phyloP scores from a whole-genome alignment of 352 stramenopile genomes.

The Globisporangium middletonii region DNA sequence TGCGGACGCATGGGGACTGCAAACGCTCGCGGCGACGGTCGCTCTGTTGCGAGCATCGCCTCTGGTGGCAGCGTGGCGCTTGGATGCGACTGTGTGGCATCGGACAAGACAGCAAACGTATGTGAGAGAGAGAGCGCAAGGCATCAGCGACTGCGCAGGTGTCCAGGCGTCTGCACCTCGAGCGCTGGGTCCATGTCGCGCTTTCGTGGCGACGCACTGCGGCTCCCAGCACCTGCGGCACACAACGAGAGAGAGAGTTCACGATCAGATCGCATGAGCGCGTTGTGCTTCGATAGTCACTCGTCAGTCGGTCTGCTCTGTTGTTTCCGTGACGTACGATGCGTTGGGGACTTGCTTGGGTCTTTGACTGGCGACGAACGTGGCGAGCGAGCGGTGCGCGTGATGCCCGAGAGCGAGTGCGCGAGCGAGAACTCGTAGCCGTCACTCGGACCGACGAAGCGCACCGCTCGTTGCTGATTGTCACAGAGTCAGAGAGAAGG shows the following conservation, averaged over 20 bases:
- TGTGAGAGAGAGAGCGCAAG: not conserved
- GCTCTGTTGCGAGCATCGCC: not conserved
- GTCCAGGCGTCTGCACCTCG: conserved; percentile 1
- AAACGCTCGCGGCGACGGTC: not conserved
- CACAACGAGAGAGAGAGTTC: not conserved
- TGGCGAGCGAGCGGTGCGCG: conserved; percentile 4
- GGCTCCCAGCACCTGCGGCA: conserved; percentile 3
- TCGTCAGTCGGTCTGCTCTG: not conserved
- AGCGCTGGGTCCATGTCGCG: not conserved
- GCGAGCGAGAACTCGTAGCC: conserved; percentile 29
- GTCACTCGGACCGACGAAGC: conserved; percentile 27
- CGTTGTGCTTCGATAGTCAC: not conserved
- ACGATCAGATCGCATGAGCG: not conserved
- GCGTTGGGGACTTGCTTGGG: not conserved
- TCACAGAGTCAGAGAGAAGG: not conserved
- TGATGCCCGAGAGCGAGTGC: conserved; percentile 24
- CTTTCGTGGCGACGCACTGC: conserved; percentile 8
- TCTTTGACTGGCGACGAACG: conserved; percentile 3
- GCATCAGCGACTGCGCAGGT: not conserved
- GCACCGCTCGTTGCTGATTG: conserved; percentile 33
- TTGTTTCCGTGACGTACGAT: not conserved
- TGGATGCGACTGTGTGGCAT: not conserved
- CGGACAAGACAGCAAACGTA: not conserved
- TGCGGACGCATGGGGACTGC: conserved; percentile 29
- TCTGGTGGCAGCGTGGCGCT: not conserved